Conservation (phyloP, 2,329 filamentous ascomycete species). For the Penicillium sp. region DNA sequence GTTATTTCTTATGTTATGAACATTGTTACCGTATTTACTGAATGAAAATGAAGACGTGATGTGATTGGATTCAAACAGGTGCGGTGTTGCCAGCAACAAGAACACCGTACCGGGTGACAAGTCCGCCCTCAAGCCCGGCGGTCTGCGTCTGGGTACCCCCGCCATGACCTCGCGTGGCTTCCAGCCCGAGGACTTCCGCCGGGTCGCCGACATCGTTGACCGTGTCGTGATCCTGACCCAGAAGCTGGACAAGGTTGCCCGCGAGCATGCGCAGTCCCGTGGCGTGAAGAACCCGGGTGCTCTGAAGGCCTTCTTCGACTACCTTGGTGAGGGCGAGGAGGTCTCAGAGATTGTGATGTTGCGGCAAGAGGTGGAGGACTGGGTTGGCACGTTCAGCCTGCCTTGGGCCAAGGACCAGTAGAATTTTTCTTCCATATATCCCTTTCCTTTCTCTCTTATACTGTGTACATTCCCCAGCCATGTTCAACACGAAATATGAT, state of each 20-base stretch:
- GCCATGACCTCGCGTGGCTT: constrained; percentile 99
- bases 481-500: constrained; percentile 29
- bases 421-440: constrained; percentile 4
- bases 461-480: constrained; percentile 23
- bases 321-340: constrained; percentile 77
- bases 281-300: constrained; percentile 96
- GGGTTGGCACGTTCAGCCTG: constrained; percentile 88
- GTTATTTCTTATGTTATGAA: too few relatives aligned
- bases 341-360: constrained; percentile 80
- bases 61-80: too few relatives aligned
- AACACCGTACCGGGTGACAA: constrained; percentile 97
- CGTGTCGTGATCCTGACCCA: constrained; percentile 77
- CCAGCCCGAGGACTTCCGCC: constrained; percentile 79
- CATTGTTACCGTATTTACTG: too few relatives aligned
- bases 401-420: constrained; percentile 70
- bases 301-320: constrained; percentile 96
- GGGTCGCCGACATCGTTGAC: constrained; percentile 83
- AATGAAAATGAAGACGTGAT: too few relatives aligned
- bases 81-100: constrained; percentile 98
- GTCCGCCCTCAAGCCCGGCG: constrained; percentile 89
- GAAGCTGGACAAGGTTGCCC: constrained; percentile 67
- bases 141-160: constrained; percentile 89
- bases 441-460: constrained; percentile 9
- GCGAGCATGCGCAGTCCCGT: constrained; percentile 74
- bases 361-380: constrained; percentile 85